Conservation (phyloP, 768 basidiomycete genomes). For the Cystoderma amianthinum region DNA sequence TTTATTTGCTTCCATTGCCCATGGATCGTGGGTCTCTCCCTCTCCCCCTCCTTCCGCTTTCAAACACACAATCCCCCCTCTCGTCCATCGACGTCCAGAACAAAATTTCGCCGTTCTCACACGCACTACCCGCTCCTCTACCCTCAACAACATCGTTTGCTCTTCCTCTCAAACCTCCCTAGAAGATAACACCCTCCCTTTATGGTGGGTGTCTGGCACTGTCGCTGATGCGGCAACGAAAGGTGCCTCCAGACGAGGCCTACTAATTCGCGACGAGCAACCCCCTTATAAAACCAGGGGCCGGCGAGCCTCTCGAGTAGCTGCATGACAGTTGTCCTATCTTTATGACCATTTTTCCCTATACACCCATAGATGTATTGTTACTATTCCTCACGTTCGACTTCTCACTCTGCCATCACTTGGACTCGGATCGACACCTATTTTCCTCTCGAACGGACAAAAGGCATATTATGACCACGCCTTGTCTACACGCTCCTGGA, state of each 20-base stretch:
- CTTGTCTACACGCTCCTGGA: constrained; percentile 1
- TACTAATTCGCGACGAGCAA: constrained; percentile 10
- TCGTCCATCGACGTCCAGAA: constrained; percentile 1
- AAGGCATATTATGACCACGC: constrained; percentile 9
- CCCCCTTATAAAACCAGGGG: constrained; percentile 36
- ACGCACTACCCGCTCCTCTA: constrained; percentile 9
- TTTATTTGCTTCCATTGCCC: constrained; percentile 31
- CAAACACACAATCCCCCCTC: constrained; percentile 9
- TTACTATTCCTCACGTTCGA: not conserved
- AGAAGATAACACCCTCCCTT: constrained; percentile 12
- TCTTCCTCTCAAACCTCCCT: constrained; percentile 11
- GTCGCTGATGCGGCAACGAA: constrained; percentile 8
- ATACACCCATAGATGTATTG: constrained; percentile 7
- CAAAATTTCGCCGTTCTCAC: constrained; percentile 15
- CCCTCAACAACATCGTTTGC: constrained; percentile 6
- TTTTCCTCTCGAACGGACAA: constrained; percentile 5
- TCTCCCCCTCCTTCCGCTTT: constrained; percentile 17
- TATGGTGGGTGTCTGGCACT: constrained; percentile 13
- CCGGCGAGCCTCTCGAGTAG: constrained; percentile 30
- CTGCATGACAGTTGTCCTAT: constrained; percentile 14
- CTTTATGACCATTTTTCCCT: constrained; percentile 2
- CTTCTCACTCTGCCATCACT: constrained; percentile 3
- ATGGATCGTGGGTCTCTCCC: constrained; percentile 38
- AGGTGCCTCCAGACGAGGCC: constrained; percentile 5
- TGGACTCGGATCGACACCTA: constrained; percentile 3